Evolutionary conservation across 2,329 filamentous ascomycete genomes (phyloP), one percentile per base, ranked within the genome.

Genomic region (Tothia fuscella): DNA sequence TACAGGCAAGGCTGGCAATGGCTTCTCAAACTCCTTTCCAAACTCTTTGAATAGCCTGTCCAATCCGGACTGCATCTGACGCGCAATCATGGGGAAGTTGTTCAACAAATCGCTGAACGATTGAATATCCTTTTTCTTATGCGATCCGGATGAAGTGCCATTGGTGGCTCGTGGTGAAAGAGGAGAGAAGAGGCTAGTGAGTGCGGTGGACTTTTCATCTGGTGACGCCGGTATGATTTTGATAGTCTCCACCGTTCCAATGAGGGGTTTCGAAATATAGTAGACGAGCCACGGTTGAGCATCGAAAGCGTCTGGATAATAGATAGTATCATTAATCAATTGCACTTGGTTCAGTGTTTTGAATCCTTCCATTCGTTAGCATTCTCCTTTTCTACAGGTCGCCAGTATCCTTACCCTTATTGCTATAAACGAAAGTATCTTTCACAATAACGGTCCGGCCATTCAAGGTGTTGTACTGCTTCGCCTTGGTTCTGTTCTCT

Each of bases 261-360:
- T 74, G 39, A 98, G 66, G 2, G 91, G 91, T 39, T 77, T 80
- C 20, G 89, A 91, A 48, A 98, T 93, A 61, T 88, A 95, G 71
- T 96, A 96, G 46, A 98, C 73, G 32, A 98, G 76, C 87, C 91
- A 98, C 71, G 88, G 85, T 51, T 87, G 81, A 12, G 85, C 80
- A 52, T 96, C 89, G 52, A 84, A 74, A n/a, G 76, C 78, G 54
- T 95, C 85, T 37, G 86, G 80, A 55, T 93, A 93, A 73, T 86
- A 96, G 29, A 94, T 74, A 28, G 74, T 70, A 60, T 98, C 93
- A 56, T 75, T 75, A 44, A 95, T 68, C 25, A 96, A 67, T 56
- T 91, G 87, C 24, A 88, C 85, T 58, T 96, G 91, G 49, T 85
- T 87, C 47, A 95, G 69, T 25, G 78, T 78, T 65, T 91, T 94